A percentile compares a stretch with the other conserved stretches of the same genome.
phyloP scores from a whole-genome alignment of 495 filamentous ascomycete species.

The Penicillium longicatenatum region DNA sequence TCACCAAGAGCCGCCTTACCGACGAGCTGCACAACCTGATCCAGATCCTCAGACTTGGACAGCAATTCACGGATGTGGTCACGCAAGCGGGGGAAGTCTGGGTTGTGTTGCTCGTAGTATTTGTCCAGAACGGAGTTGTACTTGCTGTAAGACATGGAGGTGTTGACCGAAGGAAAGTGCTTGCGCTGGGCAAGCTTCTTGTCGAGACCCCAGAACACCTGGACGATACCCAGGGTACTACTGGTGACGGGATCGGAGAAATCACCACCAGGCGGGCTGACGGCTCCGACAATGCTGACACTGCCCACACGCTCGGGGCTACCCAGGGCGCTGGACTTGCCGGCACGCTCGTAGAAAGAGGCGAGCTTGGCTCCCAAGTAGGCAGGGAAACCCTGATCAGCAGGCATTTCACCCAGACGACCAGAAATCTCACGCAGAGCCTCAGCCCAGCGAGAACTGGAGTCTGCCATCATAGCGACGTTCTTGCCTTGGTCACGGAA shows the following conservation, averaged over 20 bases:
- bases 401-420: constrained; percentile 99
- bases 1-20: constrained; percentile 96
- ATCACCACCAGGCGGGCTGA: constrained; percentile 96
- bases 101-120: constrained; percentile 88
- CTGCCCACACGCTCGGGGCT: constrained; percentile 85
- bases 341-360: constrained; percentile 98
- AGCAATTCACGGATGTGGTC: constrained; percentile 92
- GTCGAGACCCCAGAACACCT: constrained; percentile 99
- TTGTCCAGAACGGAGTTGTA: constrained; percentile 85
- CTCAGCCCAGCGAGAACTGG: constrained; percentile 97
- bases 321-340: constrained; percentile 80
- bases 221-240: constrained; percentile 93
- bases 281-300: constrained; percentile 97
- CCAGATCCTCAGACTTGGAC: constrained; percentile 92
- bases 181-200: constrained; percentile 99
- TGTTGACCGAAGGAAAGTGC: constrained; percentile 99
- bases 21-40: constrained; percentile 98
- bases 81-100: constrained; percentile 90
- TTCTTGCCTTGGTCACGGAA: constrained; percentile 98
- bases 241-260: constrained; percentile 98
- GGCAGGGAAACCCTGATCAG: constrained; percentile 98
- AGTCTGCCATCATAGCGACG: constrained; percentile 99
- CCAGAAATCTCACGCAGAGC: constrained; percentile 98
- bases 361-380: constrained; percentile 96
- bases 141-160: constrained; percentile 93